Conservation (phyloP, 1,139 yeast species). For the Kurtzmaniella quercitrusa region DNA sequence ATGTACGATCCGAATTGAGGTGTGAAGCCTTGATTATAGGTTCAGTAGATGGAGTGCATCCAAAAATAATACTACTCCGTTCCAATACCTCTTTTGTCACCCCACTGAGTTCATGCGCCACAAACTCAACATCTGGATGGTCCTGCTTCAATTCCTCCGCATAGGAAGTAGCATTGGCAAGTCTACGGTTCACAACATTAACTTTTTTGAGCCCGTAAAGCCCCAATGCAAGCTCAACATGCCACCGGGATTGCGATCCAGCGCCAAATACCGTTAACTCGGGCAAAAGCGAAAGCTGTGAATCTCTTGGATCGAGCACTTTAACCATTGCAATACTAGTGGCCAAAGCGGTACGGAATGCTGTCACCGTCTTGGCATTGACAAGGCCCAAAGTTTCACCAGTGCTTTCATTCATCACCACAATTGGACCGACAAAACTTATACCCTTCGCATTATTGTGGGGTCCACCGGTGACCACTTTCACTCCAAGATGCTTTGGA, state of each 20-base stretch:
- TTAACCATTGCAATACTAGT: conserved; percentile 46
- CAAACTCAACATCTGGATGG: conserved; percentile 20
- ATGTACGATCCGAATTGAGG: conserved; percentile 25
- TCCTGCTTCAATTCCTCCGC: conserved; percentile 19
- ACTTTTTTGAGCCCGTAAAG: conserved; percentile 38
- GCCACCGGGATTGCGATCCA: conserved; percentile 72
- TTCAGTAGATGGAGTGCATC: conserved; percentile 55
- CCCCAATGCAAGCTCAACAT: conserved; percentile 41
- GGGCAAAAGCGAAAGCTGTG: conserved; percentile 16
- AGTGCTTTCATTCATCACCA: conserved; percentile 44
- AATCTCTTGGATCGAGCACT: conserved; percentile 20
- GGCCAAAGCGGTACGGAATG: conserved; percentile 65
- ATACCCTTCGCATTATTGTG: conserved; percentile 27
- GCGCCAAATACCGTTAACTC: conserved; percentile 52
- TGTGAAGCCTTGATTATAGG: conserved; percentile 39
- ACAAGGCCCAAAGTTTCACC: conserved; percentile 53
- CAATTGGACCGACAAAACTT: conserved; percentile 53
- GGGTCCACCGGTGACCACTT: conserved; percentile 50
- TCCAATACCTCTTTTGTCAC: conserved; percentile 14
- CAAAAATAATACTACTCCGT: conserved; percentile 44
- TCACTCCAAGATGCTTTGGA: conserved; percentile 40
- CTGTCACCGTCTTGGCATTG: conserved; percentile 60
- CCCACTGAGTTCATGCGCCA: conserved; percentile 13
- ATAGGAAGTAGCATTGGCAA: conserved; percentile 36
- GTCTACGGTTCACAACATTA: conserved; percentile 45